phyloP scores from a whole-genome alignment of 164 flowering plant species.

The Brasenia schreberi region DNA sequence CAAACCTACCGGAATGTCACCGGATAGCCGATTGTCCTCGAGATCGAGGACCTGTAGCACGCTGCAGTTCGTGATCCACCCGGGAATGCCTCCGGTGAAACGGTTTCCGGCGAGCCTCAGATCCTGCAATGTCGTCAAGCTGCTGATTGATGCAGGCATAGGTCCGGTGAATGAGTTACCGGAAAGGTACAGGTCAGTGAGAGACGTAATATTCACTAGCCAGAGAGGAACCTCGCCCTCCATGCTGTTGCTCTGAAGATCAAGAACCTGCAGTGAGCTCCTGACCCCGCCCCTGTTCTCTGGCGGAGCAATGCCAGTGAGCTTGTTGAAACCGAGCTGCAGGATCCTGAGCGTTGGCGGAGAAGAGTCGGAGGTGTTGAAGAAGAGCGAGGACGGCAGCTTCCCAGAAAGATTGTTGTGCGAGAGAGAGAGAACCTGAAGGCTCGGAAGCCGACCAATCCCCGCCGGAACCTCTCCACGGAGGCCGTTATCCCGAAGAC shows the following conservation, averaged over 20 bases:
- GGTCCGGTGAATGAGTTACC: conserved; percentile 35
- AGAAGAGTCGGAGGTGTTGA: conserved; percentile 25
- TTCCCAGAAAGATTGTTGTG: conserved; percentile 49
- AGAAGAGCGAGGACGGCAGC: conserved; percentile 38
- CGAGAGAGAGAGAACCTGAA: conserved; percentile 56
- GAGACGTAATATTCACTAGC: conserved; percentile 26
- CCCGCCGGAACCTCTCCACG: conserved; percentile 56
- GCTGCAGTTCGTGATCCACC: conserved; percentile 27
- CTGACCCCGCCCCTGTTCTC: conserved; percentile 11
- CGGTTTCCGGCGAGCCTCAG: conserved; percentile 49
- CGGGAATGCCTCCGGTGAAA: conserved; percentile 37
- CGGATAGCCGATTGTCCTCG: conserved; percentile 43
- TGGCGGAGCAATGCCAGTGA: conserved; percentile 43
- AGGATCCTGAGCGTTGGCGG: conserved; percentile 36
- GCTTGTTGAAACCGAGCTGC: conserved; percentile 50
- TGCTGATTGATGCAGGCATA: conserved; percentile 34
- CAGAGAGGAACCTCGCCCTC: conserved; percentile 46
- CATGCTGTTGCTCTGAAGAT: conserved; percentile 48
- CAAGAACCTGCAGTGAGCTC: conserved; percentile 39
- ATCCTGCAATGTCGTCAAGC: conserved; percentile 33
- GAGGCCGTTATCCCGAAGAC: conserved; percentile 46
- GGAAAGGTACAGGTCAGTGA: conserved; percentile 35
- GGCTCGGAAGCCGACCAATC: conserved; percentile 37
- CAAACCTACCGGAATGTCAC: conserved; percentile 33
- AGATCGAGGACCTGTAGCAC: conserved; percentile 37